These are phyloP conservation scores for Fusarium napiforme DNA, from an alignment of 2,329 filamentous ascomycete species.

Conservation along the genomic window DNA sequence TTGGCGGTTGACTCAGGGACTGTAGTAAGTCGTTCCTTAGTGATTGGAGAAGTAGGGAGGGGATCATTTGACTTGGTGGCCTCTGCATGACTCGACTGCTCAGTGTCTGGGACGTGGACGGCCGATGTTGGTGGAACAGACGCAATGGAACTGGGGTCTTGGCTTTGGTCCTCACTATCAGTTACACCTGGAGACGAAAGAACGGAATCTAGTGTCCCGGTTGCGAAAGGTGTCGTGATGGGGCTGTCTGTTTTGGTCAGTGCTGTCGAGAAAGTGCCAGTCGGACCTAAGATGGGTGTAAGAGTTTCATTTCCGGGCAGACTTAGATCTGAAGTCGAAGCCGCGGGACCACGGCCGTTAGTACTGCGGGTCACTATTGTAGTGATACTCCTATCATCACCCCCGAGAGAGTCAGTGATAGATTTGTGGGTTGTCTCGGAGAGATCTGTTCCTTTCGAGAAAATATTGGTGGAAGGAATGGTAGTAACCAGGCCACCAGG, in stretches of 20 bases:
- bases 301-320: neutral
- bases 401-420: neutral
- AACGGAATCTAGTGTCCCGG: neutral
- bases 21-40: neutral
- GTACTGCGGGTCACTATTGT: neutral
- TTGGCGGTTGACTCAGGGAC: neutral
- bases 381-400: neutral
- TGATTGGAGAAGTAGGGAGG: neutral
- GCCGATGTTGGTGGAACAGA: neutral
- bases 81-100: neutral
- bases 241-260: neutral
- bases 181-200: neutral
- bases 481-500: neutral
- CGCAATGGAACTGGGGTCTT: fast-evolving
- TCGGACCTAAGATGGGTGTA: fast-evolving
- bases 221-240: fast-evolving
- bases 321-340: fast-evolving
- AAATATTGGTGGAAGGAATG: too few species aligned
- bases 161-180: neutral
- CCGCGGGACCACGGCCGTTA: fast-evolving
- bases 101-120: too few species aligned
- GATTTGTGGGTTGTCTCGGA: fast-evolving
- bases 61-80: neutral
- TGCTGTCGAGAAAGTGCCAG: fast-evolving
- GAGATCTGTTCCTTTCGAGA: neutral